These are phyloP conservation scores for Trametes elegans DNA, from an alignment of 768 basidiomycete genomes.

Conservation along the genomic window DNA sequence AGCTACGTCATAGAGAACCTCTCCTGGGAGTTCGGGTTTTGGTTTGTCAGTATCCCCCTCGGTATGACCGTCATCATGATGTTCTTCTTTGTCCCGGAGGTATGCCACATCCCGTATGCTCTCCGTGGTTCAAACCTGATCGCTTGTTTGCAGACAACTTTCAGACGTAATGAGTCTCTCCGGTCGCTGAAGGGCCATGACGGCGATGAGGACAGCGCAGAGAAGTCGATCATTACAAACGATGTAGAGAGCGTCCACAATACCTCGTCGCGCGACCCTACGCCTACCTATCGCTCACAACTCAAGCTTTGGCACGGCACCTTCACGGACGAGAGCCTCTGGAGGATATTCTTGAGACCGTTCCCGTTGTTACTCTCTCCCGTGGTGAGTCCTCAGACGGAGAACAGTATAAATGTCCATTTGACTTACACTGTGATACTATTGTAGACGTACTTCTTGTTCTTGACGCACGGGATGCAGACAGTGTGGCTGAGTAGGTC, in stretches of 20 bases:
- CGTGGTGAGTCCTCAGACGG: slow-evolving; percentile 32
- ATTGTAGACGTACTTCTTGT: slow-evolving; percentile 37
- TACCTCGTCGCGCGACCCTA: not conserved
- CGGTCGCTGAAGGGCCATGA: slow-evolving; percentile 1
- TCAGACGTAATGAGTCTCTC: slow-evolving; percentile 18
- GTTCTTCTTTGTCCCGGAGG: slow-evolving; percentile 46
- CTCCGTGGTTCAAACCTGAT: not conserved
- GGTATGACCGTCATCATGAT: slow-evolving; percentile 37
- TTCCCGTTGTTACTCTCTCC: slow-evolving; percentile 44
- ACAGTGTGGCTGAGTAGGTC: slow-evolving; percentile 43
- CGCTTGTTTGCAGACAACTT: slow-evolving; percentile 34
- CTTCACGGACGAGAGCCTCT: slow-evolving; percentile 35
- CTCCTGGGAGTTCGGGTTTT: slow-evolving; percentile 46
- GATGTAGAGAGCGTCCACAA: slow-evolving; percentile 11
- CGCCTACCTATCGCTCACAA: slow-evolving; percentile 34
- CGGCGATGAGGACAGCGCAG: slow-evolving; percentile 12
- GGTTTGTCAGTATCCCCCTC: slow-evolving; percentile 45
- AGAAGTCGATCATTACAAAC: slow-evolving; percentile 3
- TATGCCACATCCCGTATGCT: slow-evolving; percentile 11
- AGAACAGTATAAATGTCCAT: too few relatives aligned
- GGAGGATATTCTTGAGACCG: slow-evolving; percentile 39
- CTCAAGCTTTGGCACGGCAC: slow-evolving; percentile 39
- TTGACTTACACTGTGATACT: not conserved
- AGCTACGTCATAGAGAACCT: slow-evolving; percentile 45
- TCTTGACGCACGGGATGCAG: slow-evolving; percentile 41